Conservation (phyloP, 768 basidiomycete genomes). For the Suillus weaverae region DNA sequence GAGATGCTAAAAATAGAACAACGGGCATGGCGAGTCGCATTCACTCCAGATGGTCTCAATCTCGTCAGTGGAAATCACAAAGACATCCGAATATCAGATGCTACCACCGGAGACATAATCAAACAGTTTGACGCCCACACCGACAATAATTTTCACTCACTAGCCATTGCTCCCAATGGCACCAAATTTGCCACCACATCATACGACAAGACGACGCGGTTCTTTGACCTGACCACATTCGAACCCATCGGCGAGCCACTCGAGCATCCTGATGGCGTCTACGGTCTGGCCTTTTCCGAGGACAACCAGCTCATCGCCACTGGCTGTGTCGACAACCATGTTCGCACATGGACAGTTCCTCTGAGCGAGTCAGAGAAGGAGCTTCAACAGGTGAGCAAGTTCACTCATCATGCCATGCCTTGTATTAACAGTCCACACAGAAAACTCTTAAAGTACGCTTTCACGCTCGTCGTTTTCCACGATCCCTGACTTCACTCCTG, state of each 20-base stretch:
- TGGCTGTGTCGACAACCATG: neutral
- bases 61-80: neutral
- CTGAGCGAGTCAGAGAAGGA: neutral
- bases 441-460: neutral
- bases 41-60: neutral
- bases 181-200: neutral
- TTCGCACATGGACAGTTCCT: neutral
- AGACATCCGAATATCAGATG: neutral
- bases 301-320: neutral
- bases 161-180: neutral
- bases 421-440: neutral
- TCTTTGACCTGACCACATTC: neutral
- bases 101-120: neutral
- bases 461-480: neutral
- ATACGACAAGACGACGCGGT: neutral
- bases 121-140: neutral
- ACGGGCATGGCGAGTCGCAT: neutral
- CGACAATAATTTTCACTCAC: rapidly evolving
- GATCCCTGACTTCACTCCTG: neutral
- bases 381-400: neutral
- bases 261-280: neutral
- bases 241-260: neutral
- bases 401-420: neutral
- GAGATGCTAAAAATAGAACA: neutral
- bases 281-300: neutral